A percentile compares a stretch with the other conserved stretches of the same genome.
Conservation (phyloP, 1,284 basidiomycete genomes). For the Amylostereum areolatum region DNA sequence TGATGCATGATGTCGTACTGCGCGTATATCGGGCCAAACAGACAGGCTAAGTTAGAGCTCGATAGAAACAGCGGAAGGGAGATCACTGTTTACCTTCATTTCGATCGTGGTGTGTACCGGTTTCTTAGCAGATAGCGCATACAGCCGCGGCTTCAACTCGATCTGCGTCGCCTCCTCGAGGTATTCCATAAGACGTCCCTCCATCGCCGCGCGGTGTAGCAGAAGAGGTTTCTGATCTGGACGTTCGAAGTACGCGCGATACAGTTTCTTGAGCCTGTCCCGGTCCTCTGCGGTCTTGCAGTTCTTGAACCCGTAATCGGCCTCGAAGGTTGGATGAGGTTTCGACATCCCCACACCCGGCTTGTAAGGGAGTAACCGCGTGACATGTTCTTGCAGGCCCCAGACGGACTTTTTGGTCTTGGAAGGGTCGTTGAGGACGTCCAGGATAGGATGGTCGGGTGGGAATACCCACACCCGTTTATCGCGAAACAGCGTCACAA, state of each 20-base stretch:
- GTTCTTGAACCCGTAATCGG: conserved; percentile 34
- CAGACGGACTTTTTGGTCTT: conserved; percentile 27
- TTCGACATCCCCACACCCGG: conserved; percentile 4
- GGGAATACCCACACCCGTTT: background rate
- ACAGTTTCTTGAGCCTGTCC: conserved; percentile 22
- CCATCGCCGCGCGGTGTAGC: conserved; percentile 24
- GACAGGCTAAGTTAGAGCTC: too few species aligned
- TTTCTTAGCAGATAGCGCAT: too few species aligned
- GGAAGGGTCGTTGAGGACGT: conserved; percentile 19
- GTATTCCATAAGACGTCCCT: conserved; percentile 27
- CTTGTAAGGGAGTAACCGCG: background rate
- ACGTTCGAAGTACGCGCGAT: conserved; percentile 22
- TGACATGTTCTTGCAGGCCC: conserved; percentile 29
- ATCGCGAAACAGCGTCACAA: conserved; percentile 21
- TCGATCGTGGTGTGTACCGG: too few species aligned
- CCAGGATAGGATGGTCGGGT: conserved; percentile 15
- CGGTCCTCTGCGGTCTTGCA: conserved; percentile 21
- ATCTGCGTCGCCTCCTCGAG: background rate
- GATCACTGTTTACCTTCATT: too few species aligned
- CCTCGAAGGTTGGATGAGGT: conserved; percentile 11
- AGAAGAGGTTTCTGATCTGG: conserved; percentile 20
- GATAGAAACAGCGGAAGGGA: too few species aligned
- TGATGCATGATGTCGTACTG: too few species aligned
- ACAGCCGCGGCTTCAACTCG: too few species aligned
- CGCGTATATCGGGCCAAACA: too few species aligned